phyloP scores from a whole-genome alignment of 2,329 filamentous ascomycete genomes.

The Xylaria sp. region DNA sequence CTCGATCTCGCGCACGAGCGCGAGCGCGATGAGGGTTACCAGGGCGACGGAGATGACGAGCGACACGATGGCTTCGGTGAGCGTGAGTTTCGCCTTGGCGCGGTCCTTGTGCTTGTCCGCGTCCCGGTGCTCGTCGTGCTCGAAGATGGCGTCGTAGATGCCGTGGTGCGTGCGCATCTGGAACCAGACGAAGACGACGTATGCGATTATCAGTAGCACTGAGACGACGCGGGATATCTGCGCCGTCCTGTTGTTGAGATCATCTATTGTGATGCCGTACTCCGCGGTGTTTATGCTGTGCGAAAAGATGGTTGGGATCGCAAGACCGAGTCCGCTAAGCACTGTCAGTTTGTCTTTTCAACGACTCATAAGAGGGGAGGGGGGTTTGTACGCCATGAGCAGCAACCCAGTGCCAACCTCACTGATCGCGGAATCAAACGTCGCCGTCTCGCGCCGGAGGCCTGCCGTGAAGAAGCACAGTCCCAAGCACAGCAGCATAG shows the following conservation, averaged over 20 bases:
- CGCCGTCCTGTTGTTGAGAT: conserved; percentile 64
- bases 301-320: conserved; percentile 67
- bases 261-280: conserved; percentile 32
- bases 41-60: conserved; percentile 71
- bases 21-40: conserved; percentile 78
- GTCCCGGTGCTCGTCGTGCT: conserved; percentile 74
- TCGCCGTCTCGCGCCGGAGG: conserved; percentile 71
- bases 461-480: conserved; percentile 83
- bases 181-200: conserved; percentile 74
- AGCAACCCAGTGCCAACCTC: conserved; percentile 83
- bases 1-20: conserved; percentile 77
- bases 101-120: conserved; percentile 69
- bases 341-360: conserved; percentile 28
- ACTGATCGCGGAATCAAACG: conserved; percentile 78
- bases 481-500: conserved; percentile 81
- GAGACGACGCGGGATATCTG: conserved; percentile 77
- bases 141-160: conserved; percentile 79
- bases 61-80: conserved; percentile 76
- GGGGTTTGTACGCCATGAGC: conserved; percentile 73
- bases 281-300: conserved; percentile 50
- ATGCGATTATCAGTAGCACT: conserved; percentile 76
- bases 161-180: conserved; percentile 81
- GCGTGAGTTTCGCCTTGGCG: conserved; percentile 74
- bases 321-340: conserved; percentile 59
- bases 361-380: conserved; percentile 49